Conservation (phyloP, 495 filamentous ascomycete species). For the Talaromyces adpressus region DNA sequence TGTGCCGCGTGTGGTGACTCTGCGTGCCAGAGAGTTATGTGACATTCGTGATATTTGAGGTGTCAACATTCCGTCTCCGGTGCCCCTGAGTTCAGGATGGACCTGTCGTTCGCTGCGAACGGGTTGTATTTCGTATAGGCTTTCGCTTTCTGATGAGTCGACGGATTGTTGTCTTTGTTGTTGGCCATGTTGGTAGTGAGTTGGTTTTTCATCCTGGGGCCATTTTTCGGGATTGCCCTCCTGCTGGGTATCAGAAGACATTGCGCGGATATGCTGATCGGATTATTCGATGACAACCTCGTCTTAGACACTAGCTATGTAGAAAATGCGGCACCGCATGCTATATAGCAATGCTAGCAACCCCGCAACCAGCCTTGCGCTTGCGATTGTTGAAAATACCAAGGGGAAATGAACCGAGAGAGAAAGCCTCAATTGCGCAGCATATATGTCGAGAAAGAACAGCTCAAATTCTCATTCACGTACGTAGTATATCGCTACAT, state of each 20-base stretch:
- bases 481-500: background rate
- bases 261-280: background rate
- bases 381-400: background rate
- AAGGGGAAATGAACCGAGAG: background rate
- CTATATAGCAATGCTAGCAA: background rate
- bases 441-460: background rate
- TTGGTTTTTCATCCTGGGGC: background rate
- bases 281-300: background rate
- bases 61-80: slow-evolving; percentile 16
- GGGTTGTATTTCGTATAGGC: slow-evolving; percentile 5
- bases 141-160: background rate
- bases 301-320: background rate
- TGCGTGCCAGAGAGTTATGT: slow-evolving; percentile 23
- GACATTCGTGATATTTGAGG: slow-evolving; percentile 17
- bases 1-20: slow-evolving; percentile 49
- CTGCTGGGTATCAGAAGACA: background rate
- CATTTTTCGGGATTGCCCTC: background rate
- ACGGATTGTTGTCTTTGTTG: slow-evolving; percentile 1
- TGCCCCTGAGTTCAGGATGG: slow-evolving; percentile 1
- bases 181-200: background rate
- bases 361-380: background rate
- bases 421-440: background rate
- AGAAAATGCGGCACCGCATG: background rate
- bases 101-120: slow-evolving; percentile 4
- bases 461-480: background rate